Percentiles rank a stretch among this genome's conserved stretches.
phyloP scores from a whole-genome alignment of 192 early-diverging fungal genomes.

The Linnemannia elongata region DNA sequence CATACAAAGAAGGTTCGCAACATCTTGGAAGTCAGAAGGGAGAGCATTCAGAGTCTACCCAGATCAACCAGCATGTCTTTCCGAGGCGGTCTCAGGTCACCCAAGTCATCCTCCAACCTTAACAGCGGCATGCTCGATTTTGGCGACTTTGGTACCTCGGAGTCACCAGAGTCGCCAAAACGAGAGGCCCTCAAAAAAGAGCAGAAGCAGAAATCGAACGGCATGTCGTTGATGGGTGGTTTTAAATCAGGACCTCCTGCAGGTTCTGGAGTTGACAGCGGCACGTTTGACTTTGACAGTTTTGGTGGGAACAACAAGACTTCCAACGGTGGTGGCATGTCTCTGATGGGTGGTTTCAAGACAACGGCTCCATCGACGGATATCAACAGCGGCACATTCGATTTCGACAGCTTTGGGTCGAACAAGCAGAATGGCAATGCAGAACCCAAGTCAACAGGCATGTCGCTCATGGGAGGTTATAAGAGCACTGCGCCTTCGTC shows the following conservation, averaged over 20 bases:
- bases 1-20: slow-evolving; percentile 16
- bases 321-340: slow-evolving; percentile 16
- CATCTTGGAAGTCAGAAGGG: slow-evolving; percentile 30
- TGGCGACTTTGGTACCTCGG: slow-evolving; percentile 3
- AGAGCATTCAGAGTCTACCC: slow-evolving; percentile 28
- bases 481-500: background rate
- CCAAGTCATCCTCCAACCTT: background rate
- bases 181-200: background rate
- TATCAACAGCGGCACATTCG: slow-evolving; percentile 14
- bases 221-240: slow-evolving; percentile 30
- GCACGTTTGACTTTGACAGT: slow-evolving; percentile 16
- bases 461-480: slow-evolving; percentile 33
- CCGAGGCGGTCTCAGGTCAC: slow-evolving; percentile 14
- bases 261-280: slow-evolving; percentile 1
- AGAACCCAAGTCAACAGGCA: slow-evolving; percentile 8
- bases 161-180: background rate
- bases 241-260: background rate
- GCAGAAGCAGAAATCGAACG: background rate
- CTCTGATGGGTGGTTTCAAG: slow-evolving; percentile 31
- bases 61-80: slow-evolving; percentile 35
- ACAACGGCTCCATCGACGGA: background rate
- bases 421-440: slow-evolving; percentile 15
- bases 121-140: slow-evolving; percentile 26
- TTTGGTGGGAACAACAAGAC: background rate
- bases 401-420: slow-evolving; percentile 38